Evolutionary conservation across 2,329 filamentous ascomycete genomes (phyloP), one percentile per base, ranked within the genome.

Genomic region (Tolypocladium sp.): DNA sequence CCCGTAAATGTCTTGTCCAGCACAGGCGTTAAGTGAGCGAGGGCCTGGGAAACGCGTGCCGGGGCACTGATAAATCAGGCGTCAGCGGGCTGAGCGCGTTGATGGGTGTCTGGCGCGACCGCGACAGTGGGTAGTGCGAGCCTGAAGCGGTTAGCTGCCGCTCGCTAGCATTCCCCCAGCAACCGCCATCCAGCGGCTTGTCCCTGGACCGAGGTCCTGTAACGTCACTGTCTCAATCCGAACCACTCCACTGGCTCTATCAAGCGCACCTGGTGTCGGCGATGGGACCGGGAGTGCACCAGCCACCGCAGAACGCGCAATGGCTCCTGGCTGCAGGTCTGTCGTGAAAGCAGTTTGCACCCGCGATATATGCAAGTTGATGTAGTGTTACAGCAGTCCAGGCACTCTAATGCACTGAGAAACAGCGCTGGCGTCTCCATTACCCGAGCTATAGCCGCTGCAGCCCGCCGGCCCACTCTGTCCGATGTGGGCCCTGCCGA

Each of bases 81-180:
- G 27, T 33, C 49, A 52, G 27, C 17, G 27, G 33, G 49, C 22
- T 33, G 25, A 56, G 40, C 55, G 59, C 59, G 59, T 61, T 57
- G 57, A 58, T 55, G 46, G 56, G 54, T 52, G 51, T 54, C 30
- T 22, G 20, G 20, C 49, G 49, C 37, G 56, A 53, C 25, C n/a
- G n/a, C 25, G 44, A 42, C 54, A 53, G 54, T 41, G 55, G 35
- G 20, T 30, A 20, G 10, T 20, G 22, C 37, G 15, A 25, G n/a
- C 27, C 57, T 25, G 27, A 56, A 59, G 30, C 20, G 51, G 57
- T 25, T 59, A 57, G 61, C 44, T 55, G 55, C 57, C 42, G 49
- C 49, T 22, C 49, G 38, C 35, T 33, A 20, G n/a, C 57, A 59
- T 58, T 61, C 52, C 52, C 55, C 57, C 60, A 52, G 57, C 59